Evolutionary conservation across 139 green algal genomes (phyloP).

Genomic region (Tetratostichococcus sp.): DNA sequence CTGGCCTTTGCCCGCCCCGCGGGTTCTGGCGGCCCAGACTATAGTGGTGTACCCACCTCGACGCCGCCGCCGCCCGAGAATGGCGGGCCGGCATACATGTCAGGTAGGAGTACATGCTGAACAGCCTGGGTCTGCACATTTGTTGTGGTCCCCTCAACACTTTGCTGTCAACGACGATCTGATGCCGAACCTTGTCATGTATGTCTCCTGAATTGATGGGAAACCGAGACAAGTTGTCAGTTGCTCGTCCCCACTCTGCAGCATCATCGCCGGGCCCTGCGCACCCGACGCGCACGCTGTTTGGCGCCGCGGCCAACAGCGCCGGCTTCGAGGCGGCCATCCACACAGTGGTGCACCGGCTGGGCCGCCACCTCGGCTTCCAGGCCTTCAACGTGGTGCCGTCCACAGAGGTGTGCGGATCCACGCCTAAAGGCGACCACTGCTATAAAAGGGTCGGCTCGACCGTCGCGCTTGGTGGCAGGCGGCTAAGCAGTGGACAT

Average conservation of each 20-base stretch:
- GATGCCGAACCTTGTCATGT: too few species aligned
- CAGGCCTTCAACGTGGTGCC: conserved; percentile 72
- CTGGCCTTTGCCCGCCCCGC: not conserved
- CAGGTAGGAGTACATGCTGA: not conserved
- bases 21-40: not conserved
- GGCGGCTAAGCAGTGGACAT: too few species aligned
- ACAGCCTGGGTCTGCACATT: too few species aligned
- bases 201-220: too few species aligned
- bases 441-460: too few species aligned
- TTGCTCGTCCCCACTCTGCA: not conserved
- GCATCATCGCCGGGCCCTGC: too few species aligned
- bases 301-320: conserved; percentile 26
- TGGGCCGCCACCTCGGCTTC: conserved; percentile 69
- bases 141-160: too few species aligned
- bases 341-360: conserved; percentile 40
- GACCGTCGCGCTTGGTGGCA: too few species aligned
- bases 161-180: too few species aligned
- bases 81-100: not conserved
- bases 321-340: conserved; percentile 34
- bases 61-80: not conserved
- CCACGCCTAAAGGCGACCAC: too few species aligned
- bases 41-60: not conserved
- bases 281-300: not conserved
- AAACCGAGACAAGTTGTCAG: too few species aligned
- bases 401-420: conserved; percentile 18